Base-by-base conservation (phyloP, 306 rosid species). In the Malus fusca region DNA sequence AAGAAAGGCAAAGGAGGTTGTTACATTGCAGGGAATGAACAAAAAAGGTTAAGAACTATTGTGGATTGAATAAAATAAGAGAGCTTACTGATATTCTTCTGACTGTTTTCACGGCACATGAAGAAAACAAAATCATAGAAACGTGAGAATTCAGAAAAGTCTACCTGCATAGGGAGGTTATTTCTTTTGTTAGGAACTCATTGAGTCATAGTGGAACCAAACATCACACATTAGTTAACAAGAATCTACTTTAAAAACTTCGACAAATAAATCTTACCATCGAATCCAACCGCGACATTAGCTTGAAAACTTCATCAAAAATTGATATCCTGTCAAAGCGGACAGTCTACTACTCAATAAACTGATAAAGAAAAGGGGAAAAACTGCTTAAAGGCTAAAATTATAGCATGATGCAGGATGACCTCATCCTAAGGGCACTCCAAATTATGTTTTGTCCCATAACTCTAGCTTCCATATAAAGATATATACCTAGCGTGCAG, bases 91-190 rank as follows among this genome's bases (percentile, higher is more conserved):
- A 96, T 96, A 79, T 88, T 96, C 85, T 96, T 96, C 83, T 96
- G 99, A 81, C 99, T 96, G 88, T 87, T 85, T 81, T 92, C 98
- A 0, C 99, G 97, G 75, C 97, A 89, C 74, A 90, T 69, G 81
- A 92, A 92, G 82, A 87, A 96, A 75, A 89, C 96, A 82, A 96
- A 96, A 37, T 90, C 98, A 70, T 96, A 96, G 86, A 96, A 90
- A 85, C 93, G 78, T 11, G 97, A 85, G 84, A 90, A 92, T 78
- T 92, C 96, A 28, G 89, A 84, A 74, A 79, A 85, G 79, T 89
- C 87, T 72, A 73, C 88, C 99, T 92, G 59, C 79, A 40, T 59
- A 25, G 28, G 31, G 40, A 17, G n/a, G 46, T 21, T 72, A 33
- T 58, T 35, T 53, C 53, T 58, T 5, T 60, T 40, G 21, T 42